phyloP scores from a whole-genome alignment of 768 basidiomycete genomes.

The Rubroboletus pulcherrimus region DNA sequence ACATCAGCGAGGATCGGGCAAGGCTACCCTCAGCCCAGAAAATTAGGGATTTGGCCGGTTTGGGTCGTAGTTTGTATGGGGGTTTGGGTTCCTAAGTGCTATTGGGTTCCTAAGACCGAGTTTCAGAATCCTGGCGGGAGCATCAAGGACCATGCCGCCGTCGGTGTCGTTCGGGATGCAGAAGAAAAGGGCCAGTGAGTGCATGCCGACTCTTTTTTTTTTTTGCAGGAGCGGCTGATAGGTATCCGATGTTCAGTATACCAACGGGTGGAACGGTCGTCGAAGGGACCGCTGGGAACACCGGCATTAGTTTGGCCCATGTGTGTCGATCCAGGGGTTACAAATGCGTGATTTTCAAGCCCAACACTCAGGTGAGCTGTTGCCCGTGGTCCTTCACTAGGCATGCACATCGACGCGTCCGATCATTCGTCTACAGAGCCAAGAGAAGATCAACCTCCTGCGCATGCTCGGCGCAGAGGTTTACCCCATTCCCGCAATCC shows the following conservation, averaged over 20 bases:
- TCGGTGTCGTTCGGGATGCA: slow-evolving; percentile 82
- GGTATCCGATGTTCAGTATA: slow-evolving; percentile 43
- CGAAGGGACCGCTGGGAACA: slow-evolving; percentile 98
- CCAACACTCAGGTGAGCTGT: slow-evolving; percentile 71
- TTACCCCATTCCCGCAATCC: slow-evolving; percentile 91
- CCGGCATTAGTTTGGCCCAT: slow-evolving; percentile 92
- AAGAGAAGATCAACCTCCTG: slow-evolving; percentile 97
- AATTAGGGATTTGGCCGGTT: too few species aligned
- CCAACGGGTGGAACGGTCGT: slow-evolving; percentile 95
- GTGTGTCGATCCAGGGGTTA: slow-evolving; percentile 92
- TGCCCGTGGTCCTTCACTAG: not conserved
- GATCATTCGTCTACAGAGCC: slow-evolving; percentile 58
- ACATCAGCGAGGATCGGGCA: too few species aligned
- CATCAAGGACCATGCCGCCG: slow-evolving; percentile 95
- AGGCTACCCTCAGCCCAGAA: too few species aligned
- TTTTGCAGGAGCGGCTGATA: not conserved
- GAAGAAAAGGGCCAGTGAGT: slow-evolving; percentile 79
- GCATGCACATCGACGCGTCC: not conserved
- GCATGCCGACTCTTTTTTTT: not conserved
- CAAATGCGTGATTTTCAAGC: slow-evolving; percentile 99
- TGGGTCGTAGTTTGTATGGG: too few species aligned
- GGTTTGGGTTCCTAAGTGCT: too few species aligned
- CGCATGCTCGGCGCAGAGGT: slow-evolving; percentile 98
- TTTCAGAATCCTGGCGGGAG: slow-evolving; percentile 98
- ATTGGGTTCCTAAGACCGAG: too few species aligned